Conservation (phyloP, 805 yeast genomes). For the Kazachstania martiniae region DNA sequence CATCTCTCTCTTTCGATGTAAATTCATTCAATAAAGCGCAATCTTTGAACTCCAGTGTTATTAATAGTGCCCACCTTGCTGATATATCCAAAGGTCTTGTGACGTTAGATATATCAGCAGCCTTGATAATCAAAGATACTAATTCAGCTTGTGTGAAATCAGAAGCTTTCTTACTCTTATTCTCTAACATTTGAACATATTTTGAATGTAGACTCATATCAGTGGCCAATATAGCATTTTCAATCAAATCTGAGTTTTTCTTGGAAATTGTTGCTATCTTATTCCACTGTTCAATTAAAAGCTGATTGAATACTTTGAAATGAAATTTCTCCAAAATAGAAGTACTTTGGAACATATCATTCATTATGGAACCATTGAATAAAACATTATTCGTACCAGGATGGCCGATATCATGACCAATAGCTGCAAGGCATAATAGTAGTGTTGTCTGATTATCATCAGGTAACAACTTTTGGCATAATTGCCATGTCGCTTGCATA, state of each 20-base stretch:
- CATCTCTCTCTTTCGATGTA: neutral
- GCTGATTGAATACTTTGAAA: conserved; percentile 45
- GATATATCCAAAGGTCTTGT: conserved; percentile 68
- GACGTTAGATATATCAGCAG: conserved; percentile 94
- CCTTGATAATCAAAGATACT: conserved; percentile 66
- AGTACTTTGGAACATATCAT: conserved; percentile 47
- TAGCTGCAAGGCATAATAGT: conserved; percentile 63
- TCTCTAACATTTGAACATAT: conserved; percentile 45
- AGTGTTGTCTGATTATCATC: conserved; percentile 36
- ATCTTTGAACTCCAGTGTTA: conserved; percentile 68
- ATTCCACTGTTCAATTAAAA: conserved; percentile 46
- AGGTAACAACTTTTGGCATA: conserved; percentile 21
- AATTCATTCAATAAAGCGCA: conserved; percentile 40
- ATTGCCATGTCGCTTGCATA: conserved; percentile 74
- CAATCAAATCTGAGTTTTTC: conserved; percentile 8
- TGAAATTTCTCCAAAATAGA: conserved; percentile 82
- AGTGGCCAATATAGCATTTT: conserved; percentile 53
- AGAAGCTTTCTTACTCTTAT: conserved; percentile 4
- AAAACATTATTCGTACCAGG: conserved; percentile 89
- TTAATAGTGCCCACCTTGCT: conserved; percentile 77
- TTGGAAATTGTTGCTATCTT: conserved; percentile 13
- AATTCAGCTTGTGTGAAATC: conserved; percentile 37
- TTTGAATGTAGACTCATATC: conserved; percentile 87
- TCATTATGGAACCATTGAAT: conserved; percentile 53
- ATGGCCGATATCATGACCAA: conserved; percentile 95